Conservation (phyloP, 2,329 filamentous ascomycete species). For the Aspergillus chevalieri region DNA sequence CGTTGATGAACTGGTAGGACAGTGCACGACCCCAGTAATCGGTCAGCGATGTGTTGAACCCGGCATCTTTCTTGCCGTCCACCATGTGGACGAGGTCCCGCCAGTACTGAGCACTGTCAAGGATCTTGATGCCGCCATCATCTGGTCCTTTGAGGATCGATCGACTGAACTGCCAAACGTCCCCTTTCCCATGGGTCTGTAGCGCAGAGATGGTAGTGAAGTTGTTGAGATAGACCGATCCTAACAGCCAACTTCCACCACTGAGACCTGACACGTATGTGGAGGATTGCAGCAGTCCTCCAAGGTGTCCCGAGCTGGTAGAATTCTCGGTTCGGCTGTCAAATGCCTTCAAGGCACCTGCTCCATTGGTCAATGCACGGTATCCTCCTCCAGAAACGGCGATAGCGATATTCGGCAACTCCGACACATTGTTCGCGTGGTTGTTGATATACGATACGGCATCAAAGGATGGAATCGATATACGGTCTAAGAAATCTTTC, state of each 20-base stretch:
- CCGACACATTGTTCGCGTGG: conserved; percentile 48
- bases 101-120: conserved; percentile 56
- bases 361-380: conserved; percentile 77
- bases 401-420: conserved; percentile 64
- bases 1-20: conserved; percentile 79
- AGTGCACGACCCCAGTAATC: conserved; percentile 85
- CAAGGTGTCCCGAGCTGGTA: conserved; percentile 61
- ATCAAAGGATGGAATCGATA: conserved; percentile 66
- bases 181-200: conserved; percentile 37
- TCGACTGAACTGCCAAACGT: conserved; percentile 58
- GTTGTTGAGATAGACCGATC: conserved; percentile 72
- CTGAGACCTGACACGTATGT: conserved; percentile 79
- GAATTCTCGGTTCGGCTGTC: conserved; percentile 64
- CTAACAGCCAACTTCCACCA: conserved; percentile 77
- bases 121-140: conserved; percentile 36
- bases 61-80: conserved; percentile 54
- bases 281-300: conserved; percentile 71
- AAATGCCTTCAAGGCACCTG: conserved; percentile 71
- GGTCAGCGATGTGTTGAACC: conserved; percentile 66
- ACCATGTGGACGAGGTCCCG: conserved; percentile 54
- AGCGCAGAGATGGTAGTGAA: conserved; percentile 62
- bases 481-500: conserved; percentile 61
- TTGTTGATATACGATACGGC: conserved; percentile 61
- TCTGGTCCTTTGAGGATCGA: conserved; percentile 55
- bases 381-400: conserved; percentile 81